Conservation (phyloP, 2,329 filamentous ascomycete species). For the Alternaria gansuensis region DNA sequence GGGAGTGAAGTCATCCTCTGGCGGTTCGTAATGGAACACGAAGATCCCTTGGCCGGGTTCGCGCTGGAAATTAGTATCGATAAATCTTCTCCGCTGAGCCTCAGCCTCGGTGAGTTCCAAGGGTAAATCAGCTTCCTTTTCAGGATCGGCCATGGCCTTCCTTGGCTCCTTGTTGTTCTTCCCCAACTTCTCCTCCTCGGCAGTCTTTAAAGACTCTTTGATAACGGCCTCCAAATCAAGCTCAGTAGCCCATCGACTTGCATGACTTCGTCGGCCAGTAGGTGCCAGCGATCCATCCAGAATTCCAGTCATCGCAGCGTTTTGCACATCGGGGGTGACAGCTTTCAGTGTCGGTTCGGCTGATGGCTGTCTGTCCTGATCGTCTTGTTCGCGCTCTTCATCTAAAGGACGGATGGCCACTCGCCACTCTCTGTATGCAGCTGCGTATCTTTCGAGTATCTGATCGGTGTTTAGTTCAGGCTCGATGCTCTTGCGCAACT, state of each 20-base stretch:
- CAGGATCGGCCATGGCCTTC: constrained; percentile 75
- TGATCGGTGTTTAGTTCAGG: constrained; percentile 41
- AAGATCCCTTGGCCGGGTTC: constrained; percentile 72
- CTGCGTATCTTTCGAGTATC: constrained; percentile 49
- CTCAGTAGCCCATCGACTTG: constrained; percentile 63
- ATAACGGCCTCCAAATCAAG: constrained; percentile 76
- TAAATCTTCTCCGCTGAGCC: constrained; percentile 66
- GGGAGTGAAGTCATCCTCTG: constrained; percentile 76
- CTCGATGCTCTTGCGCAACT: constrained; percentile 47
- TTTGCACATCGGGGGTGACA: constrained; percentile 59
- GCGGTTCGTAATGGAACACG: constrained; percentile 75
- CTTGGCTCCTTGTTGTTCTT: constrained; percentile 68
- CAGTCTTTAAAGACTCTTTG: constrained; percentile 71
- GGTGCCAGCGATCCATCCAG: constrained; percentile 40
- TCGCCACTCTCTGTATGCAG: constrained; percentile 55
- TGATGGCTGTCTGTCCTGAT: constrained; percentile 48
- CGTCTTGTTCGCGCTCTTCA: constrained; percentile 52
- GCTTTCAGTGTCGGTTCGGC: constrained; percentile 48
- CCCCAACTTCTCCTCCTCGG: constrained; percentile 75
- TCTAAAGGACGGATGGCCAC: constrained; percentile 54
- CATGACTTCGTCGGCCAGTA: constrained; percentile 45
- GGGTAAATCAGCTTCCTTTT: constrained; percentile 79
- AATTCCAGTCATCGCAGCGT: constrained; percentile 39
- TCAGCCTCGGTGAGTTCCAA: constrained; percentile 72
- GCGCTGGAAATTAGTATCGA: constrained; percentile 71